A percentile compares a stretch with the other conserved stretches of the same genome.
Conservation (phyloP, 1,139 yeast genomes). For the Pichia kudriavzevii region DNA sequence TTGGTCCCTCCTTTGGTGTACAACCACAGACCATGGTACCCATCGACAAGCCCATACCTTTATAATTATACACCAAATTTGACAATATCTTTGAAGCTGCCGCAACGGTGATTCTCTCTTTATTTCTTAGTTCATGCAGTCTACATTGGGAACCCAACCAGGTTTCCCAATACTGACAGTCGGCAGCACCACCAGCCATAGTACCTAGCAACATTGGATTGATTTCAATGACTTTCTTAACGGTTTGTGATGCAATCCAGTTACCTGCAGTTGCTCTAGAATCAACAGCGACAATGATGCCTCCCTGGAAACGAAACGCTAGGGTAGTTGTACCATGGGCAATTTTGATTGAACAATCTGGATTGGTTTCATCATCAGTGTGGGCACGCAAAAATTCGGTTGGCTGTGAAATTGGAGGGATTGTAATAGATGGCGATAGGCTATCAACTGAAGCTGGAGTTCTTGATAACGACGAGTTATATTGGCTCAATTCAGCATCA, state of each 20-base stretch:
- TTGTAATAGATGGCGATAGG: conserved; percentile 57
- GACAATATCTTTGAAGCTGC: conserved; percentile 93
- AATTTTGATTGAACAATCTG: conserved; percentile 90
- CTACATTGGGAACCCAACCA: conserved; percentile 98
- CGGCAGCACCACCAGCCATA: conserved; percentile 99
- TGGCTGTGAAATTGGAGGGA: conserved; percentile 87
- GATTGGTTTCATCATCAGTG: conserved; percentile 87
- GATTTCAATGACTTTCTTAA: conserved; percentile 92
- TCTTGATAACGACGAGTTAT: conserved; percentile 21
- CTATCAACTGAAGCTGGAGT: conserved; percentile 23
- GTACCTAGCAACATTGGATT: conserved; percentile 94
- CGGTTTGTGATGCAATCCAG: conserved; percentile 98
- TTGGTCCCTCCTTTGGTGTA: conserved; percentile 91
- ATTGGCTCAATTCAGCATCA: conserved; percentile 27
- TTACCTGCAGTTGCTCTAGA: conserved; percentile 98
- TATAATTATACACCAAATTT: conserved; percentile 85
- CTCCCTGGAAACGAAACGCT: conserved; percentile 93
- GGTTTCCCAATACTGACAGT: conserved; percentile 98
- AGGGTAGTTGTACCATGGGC: conserved; percentile 98
- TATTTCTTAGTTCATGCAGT: conserved; percentile 86
- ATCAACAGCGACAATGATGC: conserved; percentile 94
- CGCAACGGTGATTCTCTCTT: conserved; percentile 90
- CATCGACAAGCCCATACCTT: conserved; percentile 98
- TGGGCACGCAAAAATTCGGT: conserved; percentile 96
- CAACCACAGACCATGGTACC: conserved; percentile 99